Conservation (phyloP, 2,329 filamentous ascomycete species). For the Aspergillus arachidicola region DNA sequence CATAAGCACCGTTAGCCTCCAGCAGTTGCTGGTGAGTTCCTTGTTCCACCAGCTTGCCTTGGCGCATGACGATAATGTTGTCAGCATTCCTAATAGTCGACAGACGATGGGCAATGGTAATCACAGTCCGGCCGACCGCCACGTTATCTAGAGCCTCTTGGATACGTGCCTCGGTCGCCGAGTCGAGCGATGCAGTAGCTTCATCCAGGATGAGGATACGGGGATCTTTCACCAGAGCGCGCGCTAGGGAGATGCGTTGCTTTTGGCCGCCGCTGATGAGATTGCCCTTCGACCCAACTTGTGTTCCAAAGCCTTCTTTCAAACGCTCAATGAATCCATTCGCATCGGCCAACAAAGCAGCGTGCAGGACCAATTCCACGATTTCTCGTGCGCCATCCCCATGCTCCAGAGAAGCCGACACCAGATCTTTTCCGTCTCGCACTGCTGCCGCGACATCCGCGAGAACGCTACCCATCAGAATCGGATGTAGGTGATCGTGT, state of each 20-base stretch:
- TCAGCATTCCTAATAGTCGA: constrained; percentile 48
- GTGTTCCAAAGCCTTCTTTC: constrained; percentile 79
- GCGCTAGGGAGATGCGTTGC: constrained; percentile 84
- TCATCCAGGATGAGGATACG: constrained; percentile 86
- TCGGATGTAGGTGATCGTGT: constrained; percentile 52
- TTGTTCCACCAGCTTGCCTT: constrained; percentile 48
- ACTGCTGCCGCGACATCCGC: constrained; percentile 46
- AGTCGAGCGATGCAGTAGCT: constrained; percentile 85
- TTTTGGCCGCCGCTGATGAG: constrained; percentile 86
- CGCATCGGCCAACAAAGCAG: constrained; percentile 63
- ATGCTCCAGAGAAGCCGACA: constrained; percentile 44
- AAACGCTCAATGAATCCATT: constrained; percentile 68
- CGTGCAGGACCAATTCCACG: constrained; percentile 56
- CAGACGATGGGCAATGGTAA: constrained; percentile 49
- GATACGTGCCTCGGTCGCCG: constrained; percentile 81
- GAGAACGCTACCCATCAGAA: constrained; percentile 54
- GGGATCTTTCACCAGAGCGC: constrained; percentile 80
- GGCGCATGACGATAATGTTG: constrained; percentile 49
- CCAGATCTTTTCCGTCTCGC: constrained; percentile 54
- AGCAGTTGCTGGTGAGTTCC: constrained; percentile 47
- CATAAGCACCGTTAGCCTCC: constrained; percentile 41
- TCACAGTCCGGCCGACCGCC: constrained; percentile 54
- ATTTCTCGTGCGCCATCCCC: constrained; percentile 53
- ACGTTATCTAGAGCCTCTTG: constrained; percentile 79
- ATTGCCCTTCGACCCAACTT: constrained; percentile 82